A percentile compares a stretch with the other conserved stretches of the same genome.
Conservation (phyloP, 345 rosid genomes). For the Ailanthus altissimus region DNA sequence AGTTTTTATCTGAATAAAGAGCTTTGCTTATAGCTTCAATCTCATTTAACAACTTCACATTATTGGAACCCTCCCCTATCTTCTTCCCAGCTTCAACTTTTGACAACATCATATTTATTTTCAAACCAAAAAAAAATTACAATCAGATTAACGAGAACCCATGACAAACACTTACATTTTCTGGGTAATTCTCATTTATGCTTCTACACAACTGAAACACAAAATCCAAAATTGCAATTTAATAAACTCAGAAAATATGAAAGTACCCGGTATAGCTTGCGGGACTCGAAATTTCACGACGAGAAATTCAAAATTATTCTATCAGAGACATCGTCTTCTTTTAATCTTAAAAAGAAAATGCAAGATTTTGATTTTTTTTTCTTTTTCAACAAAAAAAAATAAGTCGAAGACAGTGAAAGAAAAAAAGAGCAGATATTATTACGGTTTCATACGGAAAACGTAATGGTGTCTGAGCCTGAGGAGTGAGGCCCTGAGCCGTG, state of each 20-base stretch:
- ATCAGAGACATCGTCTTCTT: constrained; percentile 24
- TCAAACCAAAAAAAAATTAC: background rate
- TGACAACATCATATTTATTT: constrained; percentile 46
- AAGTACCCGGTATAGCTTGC: constrained; percentile 21
- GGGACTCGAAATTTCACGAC: no score
- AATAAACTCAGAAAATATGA: background rate
- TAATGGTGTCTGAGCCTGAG: background rate
- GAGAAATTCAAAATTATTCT: constrained; percentile 23
- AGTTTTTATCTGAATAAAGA: constrained; percentile 59
- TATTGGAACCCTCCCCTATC: constrained; percentile 47
- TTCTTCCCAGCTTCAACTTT: constrained; percentile 56
- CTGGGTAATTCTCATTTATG: background rate
- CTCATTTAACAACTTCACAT: constrained; percentile 60
- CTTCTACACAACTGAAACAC: background rate
- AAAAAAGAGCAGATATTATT: no score
- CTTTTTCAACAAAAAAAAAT: background rate
- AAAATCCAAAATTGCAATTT: background rate
- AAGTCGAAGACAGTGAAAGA: background rate
- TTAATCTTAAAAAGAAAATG: background rate
- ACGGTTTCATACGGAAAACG: constrained; percentile 15
- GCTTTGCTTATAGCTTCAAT: constrained; percentile 78
- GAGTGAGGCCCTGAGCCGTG: background rate
- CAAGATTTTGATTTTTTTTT: constrained; percentile 1
- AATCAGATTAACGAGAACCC: constrained; percentile 12
- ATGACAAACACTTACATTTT: background rate